Base-by-base conservation (phyloP, 78 protist species). In the Planoprotostelium fungivorum region DNA sequence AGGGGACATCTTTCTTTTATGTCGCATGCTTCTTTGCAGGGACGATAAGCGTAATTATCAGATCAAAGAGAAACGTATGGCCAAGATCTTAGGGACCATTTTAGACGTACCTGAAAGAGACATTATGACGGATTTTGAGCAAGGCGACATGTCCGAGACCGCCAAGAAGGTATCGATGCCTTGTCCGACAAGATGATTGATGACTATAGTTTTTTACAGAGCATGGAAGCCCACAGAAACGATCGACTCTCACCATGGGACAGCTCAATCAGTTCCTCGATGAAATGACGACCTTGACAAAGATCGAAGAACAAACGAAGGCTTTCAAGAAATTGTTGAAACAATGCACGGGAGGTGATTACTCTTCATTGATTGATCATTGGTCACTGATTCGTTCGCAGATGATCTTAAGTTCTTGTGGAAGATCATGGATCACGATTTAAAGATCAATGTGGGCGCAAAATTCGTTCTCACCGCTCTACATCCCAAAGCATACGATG, bases 141-240 rank as follows among this genome's bases (percentile, higher is more conserved):
- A 88, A 38, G 97, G 97, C 87, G 95, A 94, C 88, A 63, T 94
- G 34, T 83, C 97, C 0, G 94, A 92, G 35, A 94, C 97, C 38
- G 63, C 87, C 34, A 87, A 90, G 38, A 90, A 89, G 38, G 95
- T 94, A 25, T 5, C 25, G 35, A 36, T 23, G 9, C 84, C 88
- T 38, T 36, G 0, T 28, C 38, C 36, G 10, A 37, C 86, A 29
- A 9, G 34, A 38, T 1, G 1, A 63, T 87, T 87, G 0, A 35
- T 25, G 28, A 34, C 91, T 87, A 0, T 73, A 88, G 90, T 89
- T 89, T 90, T 91, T 89, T 89, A 37, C n/a, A 63, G 84, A 89
- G 63, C n/a, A 38, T 86, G 90, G 92, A 23, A 87, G 89, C 38
- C 73, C 87, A 83, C 89, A 88, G 83, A 88, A 63, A 35, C 63